Evolutionary conservation across 768 basidiomycete genomes (phyloP), one percentile per base, ranked within the genome.

Genomic region (Suillus decipiens): DNA sequence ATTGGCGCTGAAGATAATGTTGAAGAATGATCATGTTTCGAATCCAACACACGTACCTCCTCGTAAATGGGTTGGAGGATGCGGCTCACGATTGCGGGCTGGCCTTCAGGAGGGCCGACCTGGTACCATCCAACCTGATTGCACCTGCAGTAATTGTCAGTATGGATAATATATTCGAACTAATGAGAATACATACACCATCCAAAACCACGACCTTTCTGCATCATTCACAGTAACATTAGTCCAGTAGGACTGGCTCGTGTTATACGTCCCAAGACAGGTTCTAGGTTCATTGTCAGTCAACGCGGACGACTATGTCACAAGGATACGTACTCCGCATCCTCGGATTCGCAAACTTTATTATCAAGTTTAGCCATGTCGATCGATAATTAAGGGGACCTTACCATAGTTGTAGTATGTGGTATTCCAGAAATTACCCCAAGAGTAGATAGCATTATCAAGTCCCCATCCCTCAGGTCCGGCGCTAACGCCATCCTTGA

Each of bases 161-260:
- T 60, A 48, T 22, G 3, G 59, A 28, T 28, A 28, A 28, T 28
- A 28, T 10, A 33, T 31, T 37, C 22, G 53, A 6, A 12, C 19
- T 17, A 34, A n/a, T 33, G 51, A 34, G 11, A 53, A 33, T 36
- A 71, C 81, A 64, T 73, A 82, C 87, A 87, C 83, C 69, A 89
- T 84, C 90, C 90, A 91, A 61, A 76, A 73, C 89, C 89, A 92
- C 5, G 89, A 89, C 28, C 90, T 82, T 1, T 63, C 64, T 0
- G 78, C 62, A 63, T 91, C 85, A 71, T 89, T 76, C 45, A 91
- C 72, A 5, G 78, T 72, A 2, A 79, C 85, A 64, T 87, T 75
- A 14, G 86, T 87, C 76, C 79, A 92, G 71, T 68, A 82, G 2
- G 72, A 59, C 58, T 70, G 63, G 22, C 63, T 77, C 1, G 75